Percentiles rank a stretch among this genome's conserved stretches.
Conservation (phyloP, 176 grass and related monocot species). For the Leersia perrieri region DNA sequence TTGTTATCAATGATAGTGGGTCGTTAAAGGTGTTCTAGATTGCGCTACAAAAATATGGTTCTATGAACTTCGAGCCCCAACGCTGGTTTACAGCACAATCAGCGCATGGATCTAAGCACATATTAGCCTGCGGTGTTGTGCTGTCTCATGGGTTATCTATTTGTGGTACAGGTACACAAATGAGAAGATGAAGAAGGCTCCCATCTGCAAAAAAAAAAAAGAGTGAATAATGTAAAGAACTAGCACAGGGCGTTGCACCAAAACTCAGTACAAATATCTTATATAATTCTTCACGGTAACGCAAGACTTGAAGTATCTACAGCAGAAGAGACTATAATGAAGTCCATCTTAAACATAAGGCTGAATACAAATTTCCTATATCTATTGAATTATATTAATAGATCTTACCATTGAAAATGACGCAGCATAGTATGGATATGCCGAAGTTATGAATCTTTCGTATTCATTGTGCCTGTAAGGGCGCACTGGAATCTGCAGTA, state of each 20-base stretch:
- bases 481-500: slow-evolving; percentile 83
- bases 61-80: slow-evolving; percentile 30
- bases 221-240: slow-evolving; percentile 8
- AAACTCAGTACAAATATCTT: background rate
- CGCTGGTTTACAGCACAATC: slow-evolving; percentile 20
- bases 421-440: slow-evolving; percentile 87
- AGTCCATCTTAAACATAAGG: background rate
- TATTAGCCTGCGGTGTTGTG: slow-evolving; percentile 9
- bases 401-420: slow-evolving; percentile 92
- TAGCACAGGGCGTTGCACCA: background rate
- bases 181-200: slow-evolving; percentile 95
- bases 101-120: background rate
- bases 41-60: slow-evolving; percentile 49
- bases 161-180: slow-evolving; percentile 91
- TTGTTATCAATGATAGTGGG: background rate
- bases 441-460: slow-evolving; percentile 93
- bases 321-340: background rate
- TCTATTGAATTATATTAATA: background rate
- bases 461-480: slow-evolving; percentile 95
- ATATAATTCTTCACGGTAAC: background rate
- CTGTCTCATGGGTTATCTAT: slow-evolving; percentile 45
- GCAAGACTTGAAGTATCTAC: background rate
- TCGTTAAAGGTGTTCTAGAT: slow-evolving; percentile 26
- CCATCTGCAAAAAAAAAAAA: slow-evolving; percentile 78
- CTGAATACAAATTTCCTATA: background rate